Evolutionary conservation across 139 green algal genomes (phyloP), one percentile per base, ranked within the genome.

Genomic region (Limnomonas spitsbergensis): DNA sequence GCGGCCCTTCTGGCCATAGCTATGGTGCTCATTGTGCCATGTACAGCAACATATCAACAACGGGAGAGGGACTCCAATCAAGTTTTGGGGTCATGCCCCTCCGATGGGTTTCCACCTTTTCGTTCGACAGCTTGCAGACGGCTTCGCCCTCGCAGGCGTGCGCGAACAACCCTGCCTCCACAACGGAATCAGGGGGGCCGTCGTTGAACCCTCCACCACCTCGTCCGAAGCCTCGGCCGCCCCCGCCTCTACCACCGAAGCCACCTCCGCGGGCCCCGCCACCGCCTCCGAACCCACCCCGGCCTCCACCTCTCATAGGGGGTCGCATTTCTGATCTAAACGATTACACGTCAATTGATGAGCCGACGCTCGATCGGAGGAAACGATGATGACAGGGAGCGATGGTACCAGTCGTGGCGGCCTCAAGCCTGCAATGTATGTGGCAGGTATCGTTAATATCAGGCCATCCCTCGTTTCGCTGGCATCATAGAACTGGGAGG

Each of bases 81-180:
- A 61, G 20, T 61, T 20, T 61, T 14, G 20, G 20, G 47, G 14
- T 61, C 47, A 61, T 61, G 20, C 14, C 47, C 47, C 20, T 61
- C 47, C 47, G 14, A 29, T 61, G 20, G 20, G 47, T 61, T 14
- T 20, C 20, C 56, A 98, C 94, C 93, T 98, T 98, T 27, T 94
- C 90, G 47, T 97, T 97, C 7, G 92, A 97, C 29, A 99, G 84
- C 83, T 98, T 98, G 85, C 87, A 93, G 6, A 99, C 94, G 2
- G 92, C 92, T 80, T 99, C 96, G 39, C 96, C 96, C 81, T 99
- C 96, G 85, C 96, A 99, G 9, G 94, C 89, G 75, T 99, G 96
- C 75, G 90, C 47, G 80, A 98, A 99, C 0, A 66, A 67, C 9
- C 96, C 95, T 20, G 94, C 92, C 85, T 97, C 94, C 20, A 96